These are phyloP conservation scores for Protomyces lactucae-debilis DNA, from an alignment of 1,139 yeast genomes.

Conservation along the genomic window DNA sequence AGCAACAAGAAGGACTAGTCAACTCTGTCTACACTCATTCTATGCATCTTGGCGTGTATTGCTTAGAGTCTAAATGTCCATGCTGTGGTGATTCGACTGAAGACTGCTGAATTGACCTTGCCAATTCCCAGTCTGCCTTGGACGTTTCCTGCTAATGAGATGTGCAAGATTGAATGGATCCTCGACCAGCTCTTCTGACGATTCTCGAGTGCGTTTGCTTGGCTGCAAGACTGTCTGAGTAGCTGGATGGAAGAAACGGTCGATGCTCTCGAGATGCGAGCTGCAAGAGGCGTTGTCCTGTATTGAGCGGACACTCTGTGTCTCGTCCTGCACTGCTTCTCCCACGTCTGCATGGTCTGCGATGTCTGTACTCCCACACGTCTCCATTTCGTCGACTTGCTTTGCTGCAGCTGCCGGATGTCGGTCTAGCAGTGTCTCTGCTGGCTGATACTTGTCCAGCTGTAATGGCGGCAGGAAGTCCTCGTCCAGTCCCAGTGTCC, in stretches of 20 bases:
- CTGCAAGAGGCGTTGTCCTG: neutral
- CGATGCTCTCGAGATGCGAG: neutral
- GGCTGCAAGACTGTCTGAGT: neutral
- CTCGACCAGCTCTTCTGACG: neutral
- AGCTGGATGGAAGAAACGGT: neutral
- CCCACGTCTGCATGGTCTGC: too few relatives aligned
- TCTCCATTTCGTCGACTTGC: too few relatives aligned
- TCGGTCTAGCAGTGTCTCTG: neutral
- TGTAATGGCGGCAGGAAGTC: neutral
- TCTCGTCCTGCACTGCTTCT: neutral
- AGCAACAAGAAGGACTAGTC: slow-evolving; percentile 9
- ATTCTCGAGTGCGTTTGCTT: neutral
- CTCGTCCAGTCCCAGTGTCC: neutral
- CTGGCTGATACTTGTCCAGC: neutral
- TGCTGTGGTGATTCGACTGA: too few relatives aligned
- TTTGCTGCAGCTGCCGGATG: neutral
- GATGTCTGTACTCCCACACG: too few relatives aligned
- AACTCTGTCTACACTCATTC: too few relatives aligned
- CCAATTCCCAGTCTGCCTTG: neutral
- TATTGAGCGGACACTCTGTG: neutral
- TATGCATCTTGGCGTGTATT: too few relatives aligned
- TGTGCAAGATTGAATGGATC: neutral
- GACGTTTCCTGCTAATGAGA: neutral
- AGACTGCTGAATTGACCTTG: too few relatives aligned
- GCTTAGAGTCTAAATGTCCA: too few relatives aligned